phyloP scores from a whole-genome alignment of 495 filamentous ascomycete species.

The Penicillium arizonense region DNA sequence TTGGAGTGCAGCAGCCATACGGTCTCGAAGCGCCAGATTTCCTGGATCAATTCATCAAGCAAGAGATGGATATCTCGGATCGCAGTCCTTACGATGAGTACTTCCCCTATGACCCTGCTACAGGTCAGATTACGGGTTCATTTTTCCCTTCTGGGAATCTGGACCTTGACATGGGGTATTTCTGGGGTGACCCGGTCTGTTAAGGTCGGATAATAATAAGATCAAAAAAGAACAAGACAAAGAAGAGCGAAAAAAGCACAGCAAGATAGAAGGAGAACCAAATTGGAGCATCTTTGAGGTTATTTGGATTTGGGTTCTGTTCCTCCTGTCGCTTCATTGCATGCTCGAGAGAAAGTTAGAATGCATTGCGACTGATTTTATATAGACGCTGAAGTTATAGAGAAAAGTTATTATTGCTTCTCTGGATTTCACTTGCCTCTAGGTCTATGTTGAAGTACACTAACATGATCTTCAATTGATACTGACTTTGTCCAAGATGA shows the following conservation, averaged over 20 bases:
- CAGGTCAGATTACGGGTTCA: conserved; percentile 42
- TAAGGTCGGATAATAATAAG: conserved; percentile 7
- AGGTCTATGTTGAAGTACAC: too few species aligned
- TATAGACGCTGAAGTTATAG: not conserved
- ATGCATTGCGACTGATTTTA: not conserved
- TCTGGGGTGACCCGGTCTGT: conserved; percentile 33
- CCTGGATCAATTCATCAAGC: conserved; percentile 25
- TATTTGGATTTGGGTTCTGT: not conserved
- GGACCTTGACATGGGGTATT: conserved; percentile 34
- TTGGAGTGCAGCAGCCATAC: conserved; percentile 16
- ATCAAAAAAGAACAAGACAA: not conserved
- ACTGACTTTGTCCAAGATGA: too few species aligned
- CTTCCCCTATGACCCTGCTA: conserved; percentile 38
- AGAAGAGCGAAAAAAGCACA: not conserved
- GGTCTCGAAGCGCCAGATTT: conserved; percentile 24
- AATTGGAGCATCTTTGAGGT: conserved; percentile 1
- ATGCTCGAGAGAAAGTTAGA: conserved; percentile 7
- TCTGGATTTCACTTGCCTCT: not conserved
- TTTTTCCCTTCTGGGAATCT: conserved; percentile 38
- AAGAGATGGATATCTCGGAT: conserved; percentile 19
- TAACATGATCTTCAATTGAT: too few species aligned
- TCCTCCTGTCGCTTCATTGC: conserved; percentile 7
- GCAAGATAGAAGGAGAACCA: not conserved
- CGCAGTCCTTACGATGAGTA: conserved; percentile 31
- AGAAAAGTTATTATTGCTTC: conserved; percentile 7